Evolutionary conservation across 495 filamentous ascomycete genomes (phyloP), one percentile per base, ranked within the genome.

Genomic region (Penicillium ochrochloron): DNA sequence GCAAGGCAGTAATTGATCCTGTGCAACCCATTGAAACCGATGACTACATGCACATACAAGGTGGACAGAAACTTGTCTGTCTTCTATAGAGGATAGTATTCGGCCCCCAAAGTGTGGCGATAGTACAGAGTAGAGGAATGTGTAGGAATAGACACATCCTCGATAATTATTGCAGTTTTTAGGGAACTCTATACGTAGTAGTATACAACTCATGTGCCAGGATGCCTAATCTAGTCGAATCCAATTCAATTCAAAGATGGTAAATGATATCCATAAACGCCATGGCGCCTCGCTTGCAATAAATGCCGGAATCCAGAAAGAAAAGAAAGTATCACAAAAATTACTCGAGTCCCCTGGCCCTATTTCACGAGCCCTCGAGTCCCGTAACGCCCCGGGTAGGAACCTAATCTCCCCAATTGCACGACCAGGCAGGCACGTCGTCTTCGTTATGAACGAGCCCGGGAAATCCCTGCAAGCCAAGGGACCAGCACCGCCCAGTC

Each of bases 11-110:
- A 59, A 62, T 48, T 33, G 59, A 62, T 59, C 48, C 48, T 59
- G 64, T 66, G 56, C 55, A 8, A 56, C 60, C 15, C 37, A 37
- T 29, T 59, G 60, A 66, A 66, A 62, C 60, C n/a, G 52, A 21
- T 35, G 29, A 54, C 15, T 44, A 33, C 23, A 27, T 27, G 5
- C 23, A 8, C 21, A 17, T 11, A 21, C 2, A 17, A 3, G 5
- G 9, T 23, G n/a, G 21, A 11, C 17, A 17, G 3, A 17, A 41
- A 14, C 39, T 17, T 42, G 39, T 8, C 6, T 19, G n/a, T 19
- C 6, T 44, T 44, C 9, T 25, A 10, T 48, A 19, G 21, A 48
- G 19, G 21, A 23, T 7, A 46, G 0, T 25, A 25, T 48, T 25
- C 8, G 14, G 48, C 48, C 48, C 48, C 48, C 48, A 52, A 48